Evolutionary conservation across 345 rosid species (phyloP), one percentile per base, ranked within the genome.

Genomic region (Brassica nigra): DNA sequence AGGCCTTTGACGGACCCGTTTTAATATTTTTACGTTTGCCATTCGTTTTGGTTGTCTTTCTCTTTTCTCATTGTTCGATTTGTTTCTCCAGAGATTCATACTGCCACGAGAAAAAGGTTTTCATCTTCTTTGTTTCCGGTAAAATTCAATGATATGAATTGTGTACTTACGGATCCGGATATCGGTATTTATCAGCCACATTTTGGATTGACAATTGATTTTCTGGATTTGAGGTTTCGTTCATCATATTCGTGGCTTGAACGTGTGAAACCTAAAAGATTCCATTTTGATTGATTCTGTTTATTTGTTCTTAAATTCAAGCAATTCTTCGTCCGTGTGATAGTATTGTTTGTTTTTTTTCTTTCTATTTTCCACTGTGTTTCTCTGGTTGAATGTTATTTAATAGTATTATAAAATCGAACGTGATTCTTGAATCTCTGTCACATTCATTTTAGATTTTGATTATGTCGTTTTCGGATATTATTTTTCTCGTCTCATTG

Each of bases 1-100:
- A 49, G 76, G 76, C 76, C 71, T 70, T 70, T 49, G 65, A 23
- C 27, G 27, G 27, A 77, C 71, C 66, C 81, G 81, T 54, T 77
- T 70, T 62, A n/a, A n/a, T 61, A 57, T 54, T 28, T 37, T 62
- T 44, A 6, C 5, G 57, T 54, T 31, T 6, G n/a, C 66, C 73
- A n/a, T 33, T 64, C 57, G 2, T 66, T 70, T 20, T 54, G 6
- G 36, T 11, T 36, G 29, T 52, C 14, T 4, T 16, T 28, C 15
- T 47, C 29, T 2, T 47, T 61, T 58, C 62, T 62, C 37, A 12
- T 12, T 20, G 8, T 4, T 70, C 27, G 18, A 1, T 8, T 67
- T 4, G 4, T 42, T 39, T 58, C 55, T 42, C 70, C 47, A n/a
- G 4, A 28, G 47, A 30, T 58, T 59, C 27, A 4, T 29, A 74